Percentiles rank a stretch among this genome's conserved stretches.
Conservation (phyloP, 179 eudicot species). For the Sideroxylon spinosum region DNA sequence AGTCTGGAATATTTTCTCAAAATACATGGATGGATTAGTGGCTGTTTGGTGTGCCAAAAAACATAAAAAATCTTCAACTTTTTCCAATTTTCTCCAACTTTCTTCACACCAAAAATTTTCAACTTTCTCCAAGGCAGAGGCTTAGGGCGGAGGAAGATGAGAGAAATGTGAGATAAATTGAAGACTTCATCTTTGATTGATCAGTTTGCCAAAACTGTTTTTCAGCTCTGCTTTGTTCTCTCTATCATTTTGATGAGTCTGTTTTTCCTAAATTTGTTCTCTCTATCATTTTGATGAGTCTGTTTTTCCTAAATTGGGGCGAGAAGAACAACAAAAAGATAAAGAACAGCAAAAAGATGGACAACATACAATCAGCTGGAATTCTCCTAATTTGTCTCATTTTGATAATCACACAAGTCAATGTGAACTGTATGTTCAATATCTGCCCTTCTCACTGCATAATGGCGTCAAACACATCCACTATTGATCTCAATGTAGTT, state of each 20-base stretch:
- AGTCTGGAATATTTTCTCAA: too few species aligned
- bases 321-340: not conserved
- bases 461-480: slow-evolving; percentile 86
- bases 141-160: too few species aligned
- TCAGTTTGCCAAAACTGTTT: too few species aligned
- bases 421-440: slow-evolving; percentile 15
- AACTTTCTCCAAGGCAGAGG: too few species aligned
- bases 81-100: too few species aligned
- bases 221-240: not conserved
- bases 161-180: too few species aligned
- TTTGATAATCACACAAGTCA: not conserved
- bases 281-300: slow-evolving; percentile 18
- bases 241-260: slow-evolving; percentile 17
- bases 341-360: not conserved
- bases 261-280: too few species aligned
- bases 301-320: slow-evolving; percentile 8
- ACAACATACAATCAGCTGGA: not conserved
- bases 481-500: slow-evolving; percentile 72
- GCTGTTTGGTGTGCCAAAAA: too few species aligned
- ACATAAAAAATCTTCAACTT: too few species aligned
- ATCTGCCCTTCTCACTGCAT: slow-evolving; percentile 85
- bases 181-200: too few species aligned
- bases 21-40: too few species aligned
- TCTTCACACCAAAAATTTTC: too few species aligned
- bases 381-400: not conserved